phyloP scores from a whole-genome alignment of 2,329 filamentous ascomycete species.

The Phoma herbarum region DNA sequence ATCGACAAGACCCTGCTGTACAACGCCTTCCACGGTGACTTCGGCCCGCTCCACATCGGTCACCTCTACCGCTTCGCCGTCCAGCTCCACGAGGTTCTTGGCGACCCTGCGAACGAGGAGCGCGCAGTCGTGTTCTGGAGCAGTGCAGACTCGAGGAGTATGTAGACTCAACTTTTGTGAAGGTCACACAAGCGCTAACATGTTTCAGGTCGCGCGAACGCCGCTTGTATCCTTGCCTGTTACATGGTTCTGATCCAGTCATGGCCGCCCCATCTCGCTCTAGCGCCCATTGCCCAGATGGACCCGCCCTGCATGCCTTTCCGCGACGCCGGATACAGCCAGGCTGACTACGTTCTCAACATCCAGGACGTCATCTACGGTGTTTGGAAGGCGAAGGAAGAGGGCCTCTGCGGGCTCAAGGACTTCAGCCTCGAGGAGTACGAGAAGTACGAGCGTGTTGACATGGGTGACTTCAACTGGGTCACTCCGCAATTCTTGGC shows the following conservation, averaged over 20 bases:
- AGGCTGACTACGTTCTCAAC: slow-evolving; percentile 94
- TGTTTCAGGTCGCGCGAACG: slow-evolving; percentile 80
- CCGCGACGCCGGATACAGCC: slow-evolving; percentile 96
- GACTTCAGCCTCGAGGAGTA: slow-evolving; percentile 98
- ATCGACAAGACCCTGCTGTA: slow-evolving; percentile 92
- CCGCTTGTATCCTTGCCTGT: slow-evolving; percentile 91
- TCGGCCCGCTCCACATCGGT: slow-evolving; percentile 95
- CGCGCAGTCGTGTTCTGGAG: slow-evolving; percentile 96
- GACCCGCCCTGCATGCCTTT: slow-evolving; percentile 99
- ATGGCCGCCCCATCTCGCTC: slow-evolving; percentile 94
- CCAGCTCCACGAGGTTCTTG: slow-evolving; percentile 93
- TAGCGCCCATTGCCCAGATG: slow-evolving; percentile 94
- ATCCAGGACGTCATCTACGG: slow-evolving; percentile 98
- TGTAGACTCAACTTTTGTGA: slow-evolving; percentile 49
- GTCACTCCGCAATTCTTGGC: slow-evolving; percentile 93
- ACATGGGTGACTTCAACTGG: slow-evolving; percentile 99
- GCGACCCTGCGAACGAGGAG: slow-evolving; percentile 88
- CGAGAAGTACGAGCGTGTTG: slow-evolving; percentile 92
- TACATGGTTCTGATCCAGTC: slow-evolving; percentile 99
- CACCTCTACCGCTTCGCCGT: slow-evolving; percentile 97
- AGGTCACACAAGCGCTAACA: slow-evolving; percentile 28
- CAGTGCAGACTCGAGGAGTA: slow-evolving; percentile 87
- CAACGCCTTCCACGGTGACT: slow-evolving; percentile 98
- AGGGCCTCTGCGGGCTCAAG: slow-evolving; percentile 87
- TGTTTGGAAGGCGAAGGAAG: slow-evolving; percentile 98